These are phyloP conservation scores for Termitomyces titanicus DNA, from an alignment of 768 basidiomycete genomes.

Conservation along the genomic window DNA sequence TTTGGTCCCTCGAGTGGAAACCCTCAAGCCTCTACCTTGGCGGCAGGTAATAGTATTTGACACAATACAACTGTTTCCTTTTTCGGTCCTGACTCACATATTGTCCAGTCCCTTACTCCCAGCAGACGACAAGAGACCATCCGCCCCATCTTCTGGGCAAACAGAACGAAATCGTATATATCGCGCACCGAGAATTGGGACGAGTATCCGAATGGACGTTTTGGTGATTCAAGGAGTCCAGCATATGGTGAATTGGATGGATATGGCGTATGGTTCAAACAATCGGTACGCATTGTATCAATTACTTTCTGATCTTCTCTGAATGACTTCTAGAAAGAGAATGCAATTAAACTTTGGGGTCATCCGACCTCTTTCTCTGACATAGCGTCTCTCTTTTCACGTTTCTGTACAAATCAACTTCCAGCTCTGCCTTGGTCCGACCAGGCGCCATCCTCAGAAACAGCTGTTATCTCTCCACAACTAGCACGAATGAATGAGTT, in stretches of 20 bases:
- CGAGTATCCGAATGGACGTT: conserved; percentile 98
- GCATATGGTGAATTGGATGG: conserved; percentile 98
- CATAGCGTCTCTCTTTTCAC: conserved; percentile 69
- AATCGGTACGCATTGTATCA: conserved; percentile 50
- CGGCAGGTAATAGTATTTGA: conserved; percentile 75
- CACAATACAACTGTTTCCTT: not conserved
- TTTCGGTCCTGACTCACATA: conserved; percentile 14
- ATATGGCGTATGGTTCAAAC: conserved; percentile 90
- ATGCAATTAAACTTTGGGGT: conserved; percentile 87
- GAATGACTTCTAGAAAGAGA: conserved; percentile 59
- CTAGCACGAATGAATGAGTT: conserved; percentile 84
- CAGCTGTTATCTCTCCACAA: conserved; percentile 69
- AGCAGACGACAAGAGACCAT: conserved; percentile 88
- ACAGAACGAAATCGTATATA: conserved; percentile 91
- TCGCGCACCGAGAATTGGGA: conserved; percentile 99
- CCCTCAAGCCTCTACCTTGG: conserved; percentile 96
- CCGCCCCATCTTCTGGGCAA: conserved; percentile 99
- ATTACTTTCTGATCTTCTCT: conserved; percentile 5
- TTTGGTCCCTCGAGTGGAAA: conserved; percentile 83
- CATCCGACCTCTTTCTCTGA: conserved; percentile 66
- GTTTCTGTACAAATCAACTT: conserved; percentile 76
- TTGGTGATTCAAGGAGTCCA: conserved; percentile 95
- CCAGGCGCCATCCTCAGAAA: conserved; percentile 81
- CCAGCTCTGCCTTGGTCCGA: conserved; percentile 94
- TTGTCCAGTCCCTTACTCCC: conserved; percentile 79